Evolutionary conservation across 306 rosid species (phyloP), one percentile per base, ranked within the genome.

Genomic region (Fragaria vesca): DNA sequence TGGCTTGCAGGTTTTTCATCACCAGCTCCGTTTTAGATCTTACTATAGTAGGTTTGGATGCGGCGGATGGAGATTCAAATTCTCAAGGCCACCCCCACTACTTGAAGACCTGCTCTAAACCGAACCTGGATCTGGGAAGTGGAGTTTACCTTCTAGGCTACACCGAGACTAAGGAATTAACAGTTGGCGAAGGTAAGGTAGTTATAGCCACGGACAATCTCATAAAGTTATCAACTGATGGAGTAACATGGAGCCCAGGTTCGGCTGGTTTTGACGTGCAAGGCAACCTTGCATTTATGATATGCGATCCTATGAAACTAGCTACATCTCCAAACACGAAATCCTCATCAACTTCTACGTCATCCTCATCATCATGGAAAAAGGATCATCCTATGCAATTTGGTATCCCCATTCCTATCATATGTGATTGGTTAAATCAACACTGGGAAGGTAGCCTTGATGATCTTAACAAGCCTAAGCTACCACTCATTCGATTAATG

Each of bases 401-500:
- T 62, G 98, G 99, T 48, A 89, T 96, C 61, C 99, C 99, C 4
- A 90, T 96, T 63, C 93, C 97, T 4, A 90, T 96, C 50, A 87
- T 96, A 69, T 91, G 90, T 82, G 98, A 91, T 85, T 96, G 99
- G 99, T 86, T 96, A 82, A 91, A 96, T 83, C 97, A 96, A 89
- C 98, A 96, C 24, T 96, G 99, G 99, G 99, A 93, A 80, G 99
- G 99, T 26, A 93, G 88, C 82, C 98, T 96, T 43, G 98, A 96
- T 57, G 99, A 96, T 40, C 98, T 96, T 75, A 93, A 90, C 91
- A 96, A 96, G 77, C 99, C 99, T 11, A 93, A 91, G 79, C 74
- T 89, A 80, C 99, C 97, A 2, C 87, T 96, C 73, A 96, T 93
- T 42, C 89, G 98, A 17, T 84, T 96, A 80, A 91, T 93, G 99